A percentile compares a stretch with the other conserved stretches of the same genome.
phyloP scores from a whole-genome alignment of 2,329 filamentous ascomycete species.

The Gnomoniopsis smithogilvyi region DNA sequence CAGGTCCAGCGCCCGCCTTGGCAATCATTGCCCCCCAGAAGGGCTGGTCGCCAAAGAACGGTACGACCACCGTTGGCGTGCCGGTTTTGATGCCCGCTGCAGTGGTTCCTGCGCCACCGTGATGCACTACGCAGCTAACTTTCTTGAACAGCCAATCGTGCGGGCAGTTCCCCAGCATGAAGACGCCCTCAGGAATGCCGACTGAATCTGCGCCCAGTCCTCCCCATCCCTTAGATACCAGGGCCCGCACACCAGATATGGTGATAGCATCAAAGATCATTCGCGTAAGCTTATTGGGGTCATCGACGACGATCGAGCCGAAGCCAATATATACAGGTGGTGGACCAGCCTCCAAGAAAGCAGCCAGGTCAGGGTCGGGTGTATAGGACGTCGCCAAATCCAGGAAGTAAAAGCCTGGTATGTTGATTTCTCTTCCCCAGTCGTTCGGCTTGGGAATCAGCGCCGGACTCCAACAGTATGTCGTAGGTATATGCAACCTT shows the following conservation, averaged over 20 bases:
- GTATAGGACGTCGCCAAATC: conserved; percentile 64
- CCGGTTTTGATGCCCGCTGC: conserved; percentile 81
- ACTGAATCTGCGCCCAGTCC: conserved; percentile 72
- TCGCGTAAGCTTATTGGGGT: conserved; percentile 67
- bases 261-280: conserved; percentile 70
- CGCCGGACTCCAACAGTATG: conserved; percentile 87
- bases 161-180: conserved; percentile 80
- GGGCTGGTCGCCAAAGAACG: conserved; percentile 83
- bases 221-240: conserved; percentile 88
- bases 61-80: conserved; percentile 77
- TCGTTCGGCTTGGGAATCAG: conserved; percentile 60
- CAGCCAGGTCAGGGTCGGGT: conserved; percentile 61
- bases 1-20: conserved; percentile 67
- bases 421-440: conserved; percentile 68
- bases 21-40: conserved; percentile 81
- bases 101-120: conserved; percentile 84
- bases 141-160: conserved; percentile 87
- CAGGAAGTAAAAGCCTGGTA: conserved; percentile 76
- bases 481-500: conserved; percentile 75
- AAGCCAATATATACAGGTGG: conserved; percentile 82
- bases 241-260: conserved; percentile 66
- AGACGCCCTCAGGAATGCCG: conserved; percentile 70
- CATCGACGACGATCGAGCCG: conserved; percentile 77
- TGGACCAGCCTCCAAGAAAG: conserved; percentile 65
- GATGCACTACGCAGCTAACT: conserved; percentile 80